Evolutionary conservation across 164 flowering plant species (phyloP), one percentile per base, ranked within the genome.

Genomic region (Litsea cubeba): DNA sequence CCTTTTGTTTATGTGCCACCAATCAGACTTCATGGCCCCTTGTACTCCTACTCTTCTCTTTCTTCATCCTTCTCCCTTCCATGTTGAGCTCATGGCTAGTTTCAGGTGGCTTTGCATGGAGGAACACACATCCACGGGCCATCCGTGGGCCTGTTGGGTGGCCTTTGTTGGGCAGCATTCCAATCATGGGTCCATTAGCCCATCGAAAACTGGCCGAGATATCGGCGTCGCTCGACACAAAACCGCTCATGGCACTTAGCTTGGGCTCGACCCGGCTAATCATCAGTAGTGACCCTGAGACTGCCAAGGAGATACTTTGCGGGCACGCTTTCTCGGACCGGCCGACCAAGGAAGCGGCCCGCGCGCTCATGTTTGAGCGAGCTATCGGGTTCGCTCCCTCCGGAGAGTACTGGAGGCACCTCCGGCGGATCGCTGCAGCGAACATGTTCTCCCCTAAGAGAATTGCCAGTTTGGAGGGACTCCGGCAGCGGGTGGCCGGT

Each of bases 361-460:
- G 83, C 2, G 8, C 79, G n/a, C 82, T 94, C 28, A 87, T 94
- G 92, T 94, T 94, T 54, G 90, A 92, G 66, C 90, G 92, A 0
- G 97, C 98, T 72, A 89, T 94, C 58, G 98, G 98, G 5, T 94
- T 92, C 54, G 92, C 98, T 23, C 94, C 97, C 22, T 81, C 88
- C 1, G 96, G 95, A 1, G 76, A 77, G 3, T 85, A 94, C 78
- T 94, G 98, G 98, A 78, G 90, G 32, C 81, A 80, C 68, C 87
- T 94, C 0, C 77, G 97, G 0, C 69, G 91, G 50, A 76, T 92
- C 2, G 89, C 95, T 0, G 83, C 94, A 0, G 81, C 23, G 50
- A 81, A 89, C 80, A 79, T 94, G 89, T 92, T 94, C 79, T 86
- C 90, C 14, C 97, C 97, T 0, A 82, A 79, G 81, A 84, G 90